Conservation (phyloP, 2,329 filamentous ascomycete genomes). For the Claviceps sorghi region DNA sequence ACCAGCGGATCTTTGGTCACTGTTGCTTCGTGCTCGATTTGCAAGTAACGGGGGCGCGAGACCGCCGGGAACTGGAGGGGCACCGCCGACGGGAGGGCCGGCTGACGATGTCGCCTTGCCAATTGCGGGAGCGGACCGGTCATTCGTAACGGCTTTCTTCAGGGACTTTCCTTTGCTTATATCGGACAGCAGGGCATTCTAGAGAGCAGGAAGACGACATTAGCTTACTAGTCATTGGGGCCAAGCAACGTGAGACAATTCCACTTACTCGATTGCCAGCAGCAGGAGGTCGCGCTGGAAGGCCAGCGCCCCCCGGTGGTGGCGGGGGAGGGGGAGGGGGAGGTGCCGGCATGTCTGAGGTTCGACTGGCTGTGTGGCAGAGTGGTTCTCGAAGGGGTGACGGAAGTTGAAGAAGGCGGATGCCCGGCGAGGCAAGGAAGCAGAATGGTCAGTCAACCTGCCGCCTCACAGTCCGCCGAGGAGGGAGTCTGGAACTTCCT, state of each 20-base stretch:
- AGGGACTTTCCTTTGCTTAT: conserved; percentile 69
- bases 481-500: background rate
- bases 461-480: background rate
- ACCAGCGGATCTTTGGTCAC: conserved; percentile 46
- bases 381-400: background rate
- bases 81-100: conserved; percentile 52
- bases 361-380: background rate
- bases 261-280: conserved; percentile 47
- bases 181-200: conserved; percentile 79
- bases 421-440: background rate
- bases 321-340: conserved; percentile 46
- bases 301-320: conserved; percentile 38
- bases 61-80: conserved; percentile 59
- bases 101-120: conserved; percentile 22
- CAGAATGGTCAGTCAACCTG: background rate
- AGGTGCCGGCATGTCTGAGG: conserved; percentile 25
- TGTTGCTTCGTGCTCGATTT: conserved; percentile 68
- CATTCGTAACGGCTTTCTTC: conserved; percentile 82
- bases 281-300: conserved; percentile 35
- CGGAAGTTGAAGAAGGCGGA: background rate
- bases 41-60: conserved; percentile 58
- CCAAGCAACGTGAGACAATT: background rate
- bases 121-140: conserved; percentile 70
- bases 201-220: background rate
- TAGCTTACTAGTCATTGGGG: conserved; percentile 3